phyloP scores from a whole-genome alignment of 108 stramenopile genomes.

The Chaetoceros tenuissimus region DNA sequence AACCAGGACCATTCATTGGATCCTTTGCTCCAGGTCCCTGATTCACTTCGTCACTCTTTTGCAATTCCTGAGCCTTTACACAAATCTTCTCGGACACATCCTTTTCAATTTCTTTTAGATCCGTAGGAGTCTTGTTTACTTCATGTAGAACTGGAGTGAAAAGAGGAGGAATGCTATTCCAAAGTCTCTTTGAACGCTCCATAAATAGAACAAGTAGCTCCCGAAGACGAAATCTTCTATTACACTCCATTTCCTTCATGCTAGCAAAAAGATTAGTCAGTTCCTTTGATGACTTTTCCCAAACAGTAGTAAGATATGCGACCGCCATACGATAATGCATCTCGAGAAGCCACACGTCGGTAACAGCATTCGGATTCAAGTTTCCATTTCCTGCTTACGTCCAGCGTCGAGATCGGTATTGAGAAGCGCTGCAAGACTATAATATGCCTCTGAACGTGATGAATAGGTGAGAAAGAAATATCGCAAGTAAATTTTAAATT shows the following conservation, averaged over 20 bases:
- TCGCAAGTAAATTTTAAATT: too few relatives aligned
- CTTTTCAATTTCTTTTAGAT: slow-evolving; percentile 44
- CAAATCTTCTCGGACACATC: slow-evolving; percentile 48
- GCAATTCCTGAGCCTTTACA: slow-evolving; percentile 34
- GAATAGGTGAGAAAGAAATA: too few relatives aligned
- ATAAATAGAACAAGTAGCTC: slow-evolving; percentile 61
- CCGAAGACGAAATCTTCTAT: slow-evolving; percentile 41
- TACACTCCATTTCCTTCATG: slow-evolving; percentile 61
- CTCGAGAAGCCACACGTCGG: slow-evolving; percentile 62
- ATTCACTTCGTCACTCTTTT: slow-evolving; percentile 32
- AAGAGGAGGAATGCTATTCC: slow-evolving; percentile 44
- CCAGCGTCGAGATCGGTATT: too few relatives aligned
- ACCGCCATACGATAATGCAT: slow-evolving; percentile 75
- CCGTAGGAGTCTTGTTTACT: slow-evolving; percentile 49
- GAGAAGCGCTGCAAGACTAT: neutral
- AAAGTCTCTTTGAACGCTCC: slow-evolving; percentile 58
- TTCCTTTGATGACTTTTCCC: slow-evolving; percentile 66
- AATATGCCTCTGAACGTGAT: neutral
- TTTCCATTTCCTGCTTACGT: too few relatives aligned
- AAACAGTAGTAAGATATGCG: slow-evolving; percentile 52
- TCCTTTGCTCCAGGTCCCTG: slow-evolving; percentile 10
- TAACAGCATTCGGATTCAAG: too few relatives aligned
- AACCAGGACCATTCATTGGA: too few relatives aligned
- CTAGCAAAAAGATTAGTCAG: slow-evolving; percentile 46
- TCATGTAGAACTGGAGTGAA: slow-evolving; percentile 47